Base-by-base conservation (phyloP, 2,329 filamentous ascomycete genomes). In the Aureobasidium namibiae region DNA sequence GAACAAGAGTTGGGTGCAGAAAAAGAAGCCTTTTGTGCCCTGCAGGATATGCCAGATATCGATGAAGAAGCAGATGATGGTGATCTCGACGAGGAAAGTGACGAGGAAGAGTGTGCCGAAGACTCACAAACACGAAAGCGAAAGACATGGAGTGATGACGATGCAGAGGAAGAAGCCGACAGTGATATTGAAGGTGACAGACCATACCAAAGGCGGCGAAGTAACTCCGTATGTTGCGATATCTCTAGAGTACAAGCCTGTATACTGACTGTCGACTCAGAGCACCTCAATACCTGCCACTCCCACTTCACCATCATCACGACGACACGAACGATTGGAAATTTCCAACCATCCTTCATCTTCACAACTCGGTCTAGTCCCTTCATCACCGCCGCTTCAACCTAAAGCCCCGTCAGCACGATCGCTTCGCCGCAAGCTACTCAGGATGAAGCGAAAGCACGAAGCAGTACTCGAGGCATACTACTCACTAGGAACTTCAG, bases 41-140 rank as follows among this genome's bases (percentile, higher is more conserved):
- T 97, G 54, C 79, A 90, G 46, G 87, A 91, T 63, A 97, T 99
- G 91, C 92, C 92, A 1, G 89, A 95, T 48, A 76, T 95, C 49
- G 90, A 90, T 39, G 89, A 94, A 33, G 82, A 86, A 29, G 85
- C 83, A 11, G 82, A 87, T 26, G 80, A 83, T 56, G 76, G 83
- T 49, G 82, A 82, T 4, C 76, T 76, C 2, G 82, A 82, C 16
- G 81, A 80, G 31, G 82, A 83, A 9, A 80, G 80, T 14, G 82
- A 84, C 11, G 62, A 83, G 3, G 76, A 78, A 9, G 75, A 77
- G 7, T 71, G 72, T 34, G 29, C 58, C 3, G 64, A 64, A 31
- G 54, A 58, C 11, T 69, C 70, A 14, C 63, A 63, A n/a, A 67
- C 65, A 11, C 73, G 65, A 63, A 77, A 74, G 64, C 65, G 70